A percentile compares a stretch with the other conserved stretches of the same genome.
phyloP scores from a whole-genome alignment of 305 asterid species.

The Fraxinus baroniana region DNA sequence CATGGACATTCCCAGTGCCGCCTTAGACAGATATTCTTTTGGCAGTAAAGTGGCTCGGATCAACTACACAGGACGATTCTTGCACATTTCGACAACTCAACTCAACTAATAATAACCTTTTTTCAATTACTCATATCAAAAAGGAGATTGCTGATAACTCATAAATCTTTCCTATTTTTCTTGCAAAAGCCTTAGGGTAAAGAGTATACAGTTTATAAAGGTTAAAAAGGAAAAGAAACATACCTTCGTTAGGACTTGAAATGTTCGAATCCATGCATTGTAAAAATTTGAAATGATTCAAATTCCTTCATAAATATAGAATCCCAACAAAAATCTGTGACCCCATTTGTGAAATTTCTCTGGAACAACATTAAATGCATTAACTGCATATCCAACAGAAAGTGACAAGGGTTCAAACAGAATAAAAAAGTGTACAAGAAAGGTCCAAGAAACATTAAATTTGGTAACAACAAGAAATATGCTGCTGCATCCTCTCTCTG shows the following conservation, averaged over 20 bases:
- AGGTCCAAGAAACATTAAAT: slow-evolving; percentile 57
- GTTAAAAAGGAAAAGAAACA: neutral
- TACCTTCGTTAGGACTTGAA: slow-evolving; percentile 4
- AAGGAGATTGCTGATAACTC: neutral
- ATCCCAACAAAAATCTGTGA: slow-evolving; percentile 12
- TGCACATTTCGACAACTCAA: neutral
- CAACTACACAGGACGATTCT: neutral
- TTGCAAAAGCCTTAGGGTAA: neutral
- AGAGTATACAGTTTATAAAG: neutral
- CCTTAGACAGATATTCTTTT: neutral
- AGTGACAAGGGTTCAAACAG: slow-evolving; percentile 44
- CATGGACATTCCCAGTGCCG: neutral
- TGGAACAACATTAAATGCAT: slow-evolving; percentile 58
- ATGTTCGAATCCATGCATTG: slow-evolving; percentile 18
- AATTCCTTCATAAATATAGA: slow-evolving; percentile 18
- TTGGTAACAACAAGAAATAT: slow-evolving; percentile 35
- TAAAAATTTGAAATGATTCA: slow-evolving; percentile 2
- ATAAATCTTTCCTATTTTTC: neutral
- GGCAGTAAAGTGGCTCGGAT: neutral
- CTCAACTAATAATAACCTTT: neutral
- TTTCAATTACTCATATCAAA: neutral
- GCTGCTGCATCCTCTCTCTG: slow-evolving; percentile 32
- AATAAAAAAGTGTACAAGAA: slow-evolving; percentile 34
- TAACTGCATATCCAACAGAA: slow-evolving; percentile 47
- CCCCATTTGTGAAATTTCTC: slow-evolving; percentile 27